phyloP scores from a whole-genome alignment of 345 rosid genomes.

The Aquilaria yunnanensis region DNA sequence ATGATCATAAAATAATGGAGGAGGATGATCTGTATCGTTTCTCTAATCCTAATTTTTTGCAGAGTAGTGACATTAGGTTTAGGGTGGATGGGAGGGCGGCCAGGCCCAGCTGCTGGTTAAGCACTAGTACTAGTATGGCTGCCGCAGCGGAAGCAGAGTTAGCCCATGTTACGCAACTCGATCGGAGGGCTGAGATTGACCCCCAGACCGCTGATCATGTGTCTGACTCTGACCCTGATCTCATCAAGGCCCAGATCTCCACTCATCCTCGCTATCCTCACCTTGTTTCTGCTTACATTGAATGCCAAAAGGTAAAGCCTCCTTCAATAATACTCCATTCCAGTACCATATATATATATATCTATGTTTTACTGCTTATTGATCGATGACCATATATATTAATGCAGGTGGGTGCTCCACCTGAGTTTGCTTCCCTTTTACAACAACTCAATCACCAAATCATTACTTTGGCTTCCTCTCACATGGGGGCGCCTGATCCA shows the following conservation, averaged over 20 bases:
- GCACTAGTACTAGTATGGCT: slow-evolving; percentile 11
- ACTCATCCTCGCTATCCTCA: slow-evolving; percentile 57
- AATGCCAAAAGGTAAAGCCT: slow-evolving; percentile 44
- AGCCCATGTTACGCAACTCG: slow-evolving; percentile 11
- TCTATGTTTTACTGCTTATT: too few species aligned
- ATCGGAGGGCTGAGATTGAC: slow-evolving; percentile 7
- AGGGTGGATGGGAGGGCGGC: slow-evolving; percentile 7
- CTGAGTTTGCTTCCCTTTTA: slow-evolving; percentile 36
- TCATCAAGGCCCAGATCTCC: slow-evolving; percentile 58
- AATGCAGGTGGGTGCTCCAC: slow-evolving; percentile 54
- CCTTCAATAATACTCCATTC: neutral
- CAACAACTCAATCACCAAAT: slow-evolving; percentile 35
- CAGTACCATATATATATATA: neutral
- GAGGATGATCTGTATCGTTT: too few species aligned
- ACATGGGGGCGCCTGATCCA: slow-evolving; percentile 48
- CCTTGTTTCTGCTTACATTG: slow-evolving; percentile 47
- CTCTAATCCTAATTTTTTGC: too few species aligned
- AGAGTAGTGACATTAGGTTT: slow-evolving; percentile 6
- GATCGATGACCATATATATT: too few species aligned
- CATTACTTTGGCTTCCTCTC: slow-evolving; percentile 9
- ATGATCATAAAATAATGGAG: too few species aligned
- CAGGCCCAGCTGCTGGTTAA: neutral
- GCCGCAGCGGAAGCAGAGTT: slow-evolving; percentile 4
- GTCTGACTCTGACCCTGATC: slow-evolving; percentile 31
- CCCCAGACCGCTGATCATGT: neutral